These are phyloP conservation scores for Exophiala mesophila DNA, from an alignment of 2,329 filamentous ascomycete genomes.

Conservation along the genomic window DNA sequence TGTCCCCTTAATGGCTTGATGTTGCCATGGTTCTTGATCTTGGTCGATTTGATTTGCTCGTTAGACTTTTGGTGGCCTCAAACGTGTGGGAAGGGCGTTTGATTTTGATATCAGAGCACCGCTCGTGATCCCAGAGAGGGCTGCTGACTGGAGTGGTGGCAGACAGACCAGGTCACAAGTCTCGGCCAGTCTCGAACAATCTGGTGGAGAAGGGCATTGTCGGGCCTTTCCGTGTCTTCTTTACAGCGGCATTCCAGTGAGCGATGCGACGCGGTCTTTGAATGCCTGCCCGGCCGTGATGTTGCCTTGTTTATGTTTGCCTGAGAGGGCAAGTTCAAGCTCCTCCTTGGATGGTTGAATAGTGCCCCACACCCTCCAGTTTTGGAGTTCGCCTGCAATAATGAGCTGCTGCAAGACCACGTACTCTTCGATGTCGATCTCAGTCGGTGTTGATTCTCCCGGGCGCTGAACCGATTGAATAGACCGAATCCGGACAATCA, in stretches of 20 bases:
- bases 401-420: slow-evolving; percentile 1
- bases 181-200: too few species aligned
- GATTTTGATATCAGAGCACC: too few species aligned
- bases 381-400: neutral
- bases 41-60: too few species aligned
- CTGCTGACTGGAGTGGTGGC: too few species aligned
- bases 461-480: neutral
- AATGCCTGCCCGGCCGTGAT: neutral
- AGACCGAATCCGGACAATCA: neutral
- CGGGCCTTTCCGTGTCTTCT: neutral
- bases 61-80: too few species aligned
- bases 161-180: too few species aligned
- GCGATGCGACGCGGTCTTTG: neutral
- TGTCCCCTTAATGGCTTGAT: too few species aligned
- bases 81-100: too few species aligned
- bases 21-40: too few species aligned
- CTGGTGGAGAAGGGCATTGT: too few species aligned
- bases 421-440: neutral
- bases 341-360: slow-evolving; percentile 2
- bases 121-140: too few species aligned
- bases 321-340: neutral
- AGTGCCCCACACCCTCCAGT: slow-evolving; percentile 1
- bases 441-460: neutral
- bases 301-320: neutral
- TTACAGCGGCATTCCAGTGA: neutral